Base-by-base conservation (phyloP, 306 rosid genomes). In the Dalbergia cochinchinensis region DNA sequence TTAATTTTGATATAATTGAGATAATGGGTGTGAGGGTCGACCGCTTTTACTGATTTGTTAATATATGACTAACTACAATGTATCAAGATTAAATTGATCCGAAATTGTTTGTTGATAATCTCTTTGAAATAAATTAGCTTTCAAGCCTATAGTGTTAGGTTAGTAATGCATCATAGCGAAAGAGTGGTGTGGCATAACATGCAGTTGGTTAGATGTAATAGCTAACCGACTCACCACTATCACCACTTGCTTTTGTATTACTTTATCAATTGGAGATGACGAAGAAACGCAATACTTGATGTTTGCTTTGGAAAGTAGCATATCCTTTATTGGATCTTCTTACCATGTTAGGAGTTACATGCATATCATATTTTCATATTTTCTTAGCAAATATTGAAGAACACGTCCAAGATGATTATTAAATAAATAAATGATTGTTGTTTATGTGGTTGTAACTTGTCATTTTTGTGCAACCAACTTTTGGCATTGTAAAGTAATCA, bases 221-320 rank as follows among this genome's bases (percentile, higher is more conserved):
- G 65, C 58, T 59, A 74, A 78, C 67, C 54, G 73, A 78, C 83
- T 78, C 7, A 34, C 75, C 73, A 67, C 83, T 82, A 78, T 57
- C 67, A 73, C 66, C 67, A 73, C 66, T 55, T 72, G 8, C 69
- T 68, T 58, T 74, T 73, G 55, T 58, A 13, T 78, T 69, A 53
- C 83, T 83, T 83, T 78, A 73, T 78, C 4, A 73, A 83, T 83
- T 81, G 80, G 77, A 22, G 31, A 83, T 83, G 83, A 83, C 83
- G 5, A 51, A 39, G 86, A 73, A 78, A 78, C 77, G 78, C 86
- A 78, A 78, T 67, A 53, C 57, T 78, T 45, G 57, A 51, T 18
- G 62, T 37, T 72, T 66, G 53, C 80, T 78, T 73, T 83, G 41
- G 62, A 73, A 78, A 58, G 7, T 26, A 50, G 68, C 77, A 66